Evolutionary conservation across 2,329 filamentous ascomycete species (phyloP).

Genomic region (Magnaporthales sp.): DNA sequence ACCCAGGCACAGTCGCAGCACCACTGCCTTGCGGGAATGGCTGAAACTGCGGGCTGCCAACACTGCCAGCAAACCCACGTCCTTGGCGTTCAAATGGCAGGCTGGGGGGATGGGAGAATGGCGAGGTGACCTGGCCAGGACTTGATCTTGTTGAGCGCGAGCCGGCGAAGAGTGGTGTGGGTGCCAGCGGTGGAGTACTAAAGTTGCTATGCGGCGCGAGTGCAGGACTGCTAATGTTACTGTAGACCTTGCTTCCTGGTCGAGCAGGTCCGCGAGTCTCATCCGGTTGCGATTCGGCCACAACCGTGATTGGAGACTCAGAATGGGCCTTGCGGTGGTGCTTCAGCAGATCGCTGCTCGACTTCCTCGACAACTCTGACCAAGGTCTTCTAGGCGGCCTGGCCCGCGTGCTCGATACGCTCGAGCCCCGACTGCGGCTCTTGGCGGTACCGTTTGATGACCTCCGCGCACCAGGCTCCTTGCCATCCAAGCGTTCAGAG

Average conservation of each 20-base stretch:
- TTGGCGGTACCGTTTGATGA: neutral
- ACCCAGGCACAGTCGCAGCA: neutral
- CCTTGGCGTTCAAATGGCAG: slow-evolving; percentile 2
- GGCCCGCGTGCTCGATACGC: neutral
- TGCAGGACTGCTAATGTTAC: neutral
- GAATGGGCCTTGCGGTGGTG: neutral
- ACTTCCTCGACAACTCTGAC: neutral
- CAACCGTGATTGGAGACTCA: neutral
- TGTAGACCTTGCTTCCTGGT: neutral
- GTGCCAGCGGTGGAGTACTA: neutral
- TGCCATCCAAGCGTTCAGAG: neutral
- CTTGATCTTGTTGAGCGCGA: slow-evolving; percentile 23
- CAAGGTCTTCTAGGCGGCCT: neutral
- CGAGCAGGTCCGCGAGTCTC: neutral
- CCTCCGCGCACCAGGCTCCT: neutral
- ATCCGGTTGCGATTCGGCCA: slow-evolving; percentile 1
- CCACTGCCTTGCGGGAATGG: slow-evolving; percentile 4
- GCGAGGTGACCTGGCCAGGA: slow-evolving; percentile 15
- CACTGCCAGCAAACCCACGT: neutral
- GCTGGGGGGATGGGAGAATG: slow-evolving; percentile 18
- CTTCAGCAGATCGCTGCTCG: neutral
- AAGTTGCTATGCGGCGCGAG: neutral
- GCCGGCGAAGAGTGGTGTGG: slow-evolving; percentile 7
- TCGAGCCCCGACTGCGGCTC: neutral
- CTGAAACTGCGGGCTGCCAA: slow-evolving; percentile 6